Evolutionary conservation across 2,329 filamentous ascomycete species (phyloP).

Genomic region (Aureobasidium pullulans): DNA sequence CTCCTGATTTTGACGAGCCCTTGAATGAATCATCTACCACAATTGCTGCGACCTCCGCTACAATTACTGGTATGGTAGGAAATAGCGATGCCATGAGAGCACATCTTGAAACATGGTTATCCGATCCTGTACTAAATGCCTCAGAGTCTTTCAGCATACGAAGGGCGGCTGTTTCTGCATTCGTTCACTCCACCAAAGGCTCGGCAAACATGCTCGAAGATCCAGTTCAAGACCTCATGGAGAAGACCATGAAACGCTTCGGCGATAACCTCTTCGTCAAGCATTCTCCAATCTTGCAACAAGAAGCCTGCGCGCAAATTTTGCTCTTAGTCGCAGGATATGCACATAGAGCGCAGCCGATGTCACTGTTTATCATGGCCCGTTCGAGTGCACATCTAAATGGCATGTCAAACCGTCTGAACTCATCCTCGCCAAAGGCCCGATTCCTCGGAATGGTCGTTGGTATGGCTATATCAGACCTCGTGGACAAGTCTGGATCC

Average conservation of each 20-base stretch:
- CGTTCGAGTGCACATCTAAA: conserved; percentile 68
- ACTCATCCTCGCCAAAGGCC: conserved; percentile 64
- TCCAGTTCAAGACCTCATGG: conserved; percentile 49
- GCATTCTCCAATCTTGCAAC: conserved; percentile 74
- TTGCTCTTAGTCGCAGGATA: conserved; percentile 72
- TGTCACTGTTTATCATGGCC: conserved; percentile 61
- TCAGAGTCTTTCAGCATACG: conserved; percentile 20
- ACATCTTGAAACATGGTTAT: conserved; percentile 19
- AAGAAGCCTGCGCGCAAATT: conserved; percentile 79
- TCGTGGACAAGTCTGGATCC: conserved; percentile 61
- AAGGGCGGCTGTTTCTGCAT: conserved; percentile 22
- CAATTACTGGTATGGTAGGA: conserved; percentile 14
- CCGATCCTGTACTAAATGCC: conserved; percentile 19
- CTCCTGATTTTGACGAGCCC: background rate
- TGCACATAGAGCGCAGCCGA: conserved; percentile 57
- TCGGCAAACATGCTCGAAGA: conserved; percentile 15
- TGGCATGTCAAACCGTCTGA: conserved; percentile 76
- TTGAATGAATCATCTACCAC: background rate
- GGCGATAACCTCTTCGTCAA: conserved; percentile 81
- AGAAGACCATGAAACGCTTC: conserved; percentile 66
- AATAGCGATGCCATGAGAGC: conserved; percentile 16
- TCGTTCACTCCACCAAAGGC: conserved; percentile 15
- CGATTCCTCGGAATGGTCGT: conserved; percentile 84
- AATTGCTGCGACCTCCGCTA: conserved; percentile 14
- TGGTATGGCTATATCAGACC: conserved; percentile 61